phyloP scores from a whole-genome alignment of 441 rosid genomes.

The Croton setiger region DNA sequence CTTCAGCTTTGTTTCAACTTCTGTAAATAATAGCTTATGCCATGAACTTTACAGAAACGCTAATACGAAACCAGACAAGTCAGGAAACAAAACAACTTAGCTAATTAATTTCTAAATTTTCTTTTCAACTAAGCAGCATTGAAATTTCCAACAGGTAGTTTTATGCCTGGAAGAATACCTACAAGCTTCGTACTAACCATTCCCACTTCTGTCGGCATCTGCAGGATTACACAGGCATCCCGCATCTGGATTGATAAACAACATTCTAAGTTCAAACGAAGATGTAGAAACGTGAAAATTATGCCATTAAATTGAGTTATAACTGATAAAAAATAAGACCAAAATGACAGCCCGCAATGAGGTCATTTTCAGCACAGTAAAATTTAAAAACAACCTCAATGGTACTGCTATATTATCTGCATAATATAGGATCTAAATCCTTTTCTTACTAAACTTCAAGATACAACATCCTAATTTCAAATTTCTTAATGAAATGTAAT shows the following conservation, averaged over 20 bases:
- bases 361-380: neutral
- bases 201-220: conserved; percentile 3
- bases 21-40: no score
- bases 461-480: neutral
- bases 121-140: neutral
- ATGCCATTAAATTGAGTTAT: neutral
- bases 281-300: neutral
- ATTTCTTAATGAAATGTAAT: neutral
- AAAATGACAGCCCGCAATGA: neutral
- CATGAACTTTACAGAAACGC: neutral
- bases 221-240: neutral
- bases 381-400: neutral
- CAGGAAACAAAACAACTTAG: neutral
- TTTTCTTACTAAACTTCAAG: neutral
- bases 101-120: neutral
- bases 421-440: neutral
- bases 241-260: neutral
- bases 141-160: neutral
- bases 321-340: neutral
- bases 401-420: neutral
- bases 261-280: neutral
- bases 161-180: neutral
- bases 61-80: neutral
- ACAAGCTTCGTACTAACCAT: neutral
- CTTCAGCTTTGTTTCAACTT: no score